These are phyloP conservation scores for Albifimbria verrucaria DNA, from an alignment of 2,329 filamentous ascomycete species.

Conservation along the genomic window DNA sequence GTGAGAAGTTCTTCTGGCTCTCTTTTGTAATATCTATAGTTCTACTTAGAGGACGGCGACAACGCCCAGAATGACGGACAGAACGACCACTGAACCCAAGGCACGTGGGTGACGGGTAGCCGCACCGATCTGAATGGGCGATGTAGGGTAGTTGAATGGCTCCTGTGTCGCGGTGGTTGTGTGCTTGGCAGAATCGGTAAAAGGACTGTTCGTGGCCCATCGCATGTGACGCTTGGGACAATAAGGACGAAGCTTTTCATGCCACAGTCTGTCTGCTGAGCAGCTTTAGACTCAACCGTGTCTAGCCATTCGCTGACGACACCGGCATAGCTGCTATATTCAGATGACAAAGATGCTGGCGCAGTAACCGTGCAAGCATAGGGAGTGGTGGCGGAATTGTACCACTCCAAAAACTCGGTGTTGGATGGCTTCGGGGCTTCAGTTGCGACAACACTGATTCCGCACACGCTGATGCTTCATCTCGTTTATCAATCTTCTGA, in stretches of 20 bases:
- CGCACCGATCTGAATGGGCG: background rate
- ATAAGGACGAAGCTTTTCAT: background rate
- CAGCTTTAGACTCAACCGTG: background rate
- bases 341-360: background rate
- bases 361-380: background rate
- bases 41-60: too few relatives aligned
- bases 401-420: background rate
- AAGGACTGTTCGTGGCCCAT: background rate
- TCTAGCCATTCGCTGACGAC: background rate
- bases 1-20: too few relatives aligned
- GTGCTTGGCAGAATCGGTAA: background rate
- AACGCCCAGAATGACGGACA: background rate
- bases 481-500: too few relatives aligned
- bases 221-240: background rate
- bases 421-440: background rate
- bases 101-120: background rate
- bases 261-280: background rate
- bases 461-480: too few relatives aligned
- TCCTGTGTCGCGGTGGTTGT: background rate
- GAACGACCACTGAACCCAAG: background rate
- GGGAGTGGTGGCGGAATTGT: background rate
- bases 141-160: background rate
- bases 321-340: background rate
- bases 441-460: background rate
- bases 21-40: too few relatives aligned